phyloP scores from a whole-genome alignment of 148 eudicot species.

The Vaccinium darrowii region DNA sequence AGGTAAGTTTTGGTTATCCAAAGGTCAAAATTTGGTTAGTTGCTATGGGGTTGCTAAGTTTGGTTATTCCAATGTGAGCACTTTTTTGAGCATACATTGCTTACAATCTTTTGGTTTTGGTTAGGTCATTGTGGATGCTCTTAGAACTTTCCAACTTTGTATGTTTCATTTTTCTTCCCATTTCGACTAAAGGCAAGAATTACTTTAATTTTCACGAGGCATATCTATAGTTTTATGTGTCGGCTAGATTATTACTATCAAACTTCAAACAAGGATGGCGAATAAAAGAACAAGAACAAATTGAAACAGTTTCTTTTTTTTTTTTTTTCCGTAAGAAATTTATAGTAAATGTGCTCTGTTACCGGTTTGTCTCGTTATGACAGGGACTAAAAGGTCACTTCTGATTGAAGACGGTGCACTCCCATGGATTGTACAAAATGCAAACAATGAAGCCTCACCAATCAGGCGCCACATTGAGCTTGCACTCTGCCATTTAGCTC shows the following conservation, averaged over 20 bases:
- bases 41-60: too few relatives aligned
- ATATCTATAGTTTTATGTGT: background rate
- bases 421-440: conserved; percentile 88
- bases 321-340: too few relatives aligned
- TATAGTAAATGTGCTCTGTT: background rate
- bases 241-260: background rate
- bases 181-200: too few relatives aligned
- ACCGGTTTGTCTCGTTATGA: conserved; percentile 3
- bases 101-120: too few relatives aligned
- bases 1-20: too few relatives aligned
- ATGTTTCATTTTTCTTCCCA: background rate
- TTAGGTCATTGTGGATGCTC: too few relatives aligned
- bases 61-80: too few relatives aligned
- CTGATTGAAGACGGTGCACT: conserved; percentile 82
- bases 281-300: too few relatives aligned
- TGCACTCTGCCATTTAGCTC: conserved; percentile 90
- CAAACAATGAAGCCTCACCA: conserved; percentile 82
- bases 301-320: background rate
- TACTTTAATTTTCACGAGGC: background rate
- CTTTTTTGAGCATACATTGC: too few relatives aligned
- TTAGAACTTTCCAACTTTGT: background rate
- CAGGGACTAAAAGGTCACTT: conserved; percentile 73
- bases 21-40: too few relatives aligned
- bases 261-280: too few relatives aligned
- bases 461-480: conserved; percentile 88